Percentiles rank a stretch among this genome's conserved stretches.
phyloP scores from a whole-genome alignment of 768 basidiomycete species.

The Mycena filopes region DNA sequence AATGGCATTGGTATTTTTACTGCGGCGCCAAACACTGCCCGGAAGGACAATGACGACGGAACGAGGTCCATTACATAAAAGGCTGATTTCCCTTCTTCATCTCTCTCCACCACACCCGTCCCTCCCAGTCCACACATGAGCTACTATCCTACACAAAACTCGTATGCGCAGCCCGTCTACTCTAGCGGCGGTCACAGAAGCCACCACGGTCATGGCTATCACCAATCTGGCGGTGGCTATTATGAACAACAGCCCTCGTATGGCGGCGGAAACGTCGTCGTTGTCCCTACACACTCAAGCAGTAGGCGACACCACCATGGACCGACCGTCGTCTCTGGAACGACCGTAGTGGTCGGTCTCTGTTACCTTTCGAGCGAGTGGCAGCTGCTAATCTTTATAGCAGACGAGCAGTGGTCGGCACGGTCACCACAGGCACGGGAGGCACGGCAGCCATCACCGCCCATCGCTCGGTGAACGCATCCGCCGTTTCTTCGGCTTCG shows the following conservation, averaged over 20 bases:
- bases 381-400: conserved; percentile 21
- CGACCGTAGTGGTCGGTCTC: conserved; percentile 25
- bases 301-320: conserved; percentile 32
- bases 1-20: not conserved
- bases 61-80: conserved; percentile 21
- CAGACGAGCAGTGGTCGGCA: conserved; percentile 44
- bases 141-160: conserved; percentile 35
- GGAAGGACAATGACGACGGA: conserved; percentile 14
- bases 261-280: conserved; percentile 34
- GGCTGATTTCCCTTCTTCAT: not conserved
- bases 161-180: conserved; percentile 30
- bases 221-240: conserved; percentile 34
- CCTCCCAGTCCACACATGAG: conserved; percentile 30
- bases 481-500: conserved; percentile 65
- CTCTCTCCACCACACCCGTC: not conserved
- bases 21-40: not conserved
- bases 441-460: conserved; percentile 34
- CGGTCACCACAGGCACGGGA: conserved; percentile 20
- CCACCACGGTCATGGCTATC: conserved; percentile 17
- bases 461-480: conserved; percentile 57
- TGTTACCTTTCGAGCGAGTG: not conserved
- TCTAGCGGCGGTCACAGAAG: conserved; percentile 14
- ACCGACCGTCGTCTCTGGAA: conserved; percentile 27
- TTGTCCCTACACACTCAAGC: conserved; percentile 32
- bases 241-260: conserved; percentile 35